Evolutionary conservation across 345 rosid species (phyloP), one percentile per base, ranked within the genome.

Genomic region (Sonneratia alba): DNA sequence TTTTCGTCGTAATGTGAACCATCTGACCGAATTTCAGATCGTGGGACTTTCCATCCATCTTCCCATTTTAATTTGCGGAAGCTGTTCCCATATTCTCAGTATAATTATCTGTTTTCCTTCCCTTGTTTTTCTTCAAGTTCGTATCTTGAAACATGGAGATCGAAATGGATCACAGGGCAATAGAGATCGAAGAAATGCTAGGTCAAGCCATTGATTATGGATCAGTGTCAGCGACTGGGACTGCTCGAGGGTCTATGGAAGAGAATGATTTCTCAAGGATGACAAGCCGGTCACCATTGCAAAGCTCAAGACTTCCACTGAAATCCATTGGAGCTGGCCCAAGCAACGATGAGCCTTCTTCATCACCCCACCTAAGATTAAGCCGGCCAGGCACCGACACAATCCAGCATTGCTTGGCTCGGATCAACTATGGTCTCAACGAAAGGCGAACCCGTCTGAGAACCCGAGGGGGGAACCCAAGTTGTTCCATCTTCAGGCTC

Each of bases 401-500:
- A 0, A 65, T 62, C 14, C 9, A 22, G 6, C 62, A 72, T 21
- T 43, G 40, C 32, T 72, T 72, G 40, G 74, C 69, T 36, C 47
- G 69, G 3, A 43, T 62, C 51, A 62, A 37, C 22, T 14, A 22
- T 14, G 24, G 32, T 0, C 69, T 19, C 0, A 19, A 49, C 48
- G 69, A 72, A 42, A 45, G 74, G 59, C 19, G 0, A 21, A 72
- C 27, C 19, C 19, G 61, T 36, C 4, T 45, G 34, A 59, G 34
- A 10, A 59, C 36, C 43, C 74, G 40, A 71, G 48, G 53, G 0
- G 34, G 73, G 73, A 32, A 32, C 38, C 36, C 56, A 9, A 0
- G 67, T 18, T 63, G 57, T 37, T 15, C 74, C 43, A 63, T 72
- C 67, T 71, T 72, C 45, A 72, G 42, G 74, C 63, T 71, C 56